Conservation (phyloP, 1,284 basidiomycete genomes). For the Mycena citricolor region DNA sequence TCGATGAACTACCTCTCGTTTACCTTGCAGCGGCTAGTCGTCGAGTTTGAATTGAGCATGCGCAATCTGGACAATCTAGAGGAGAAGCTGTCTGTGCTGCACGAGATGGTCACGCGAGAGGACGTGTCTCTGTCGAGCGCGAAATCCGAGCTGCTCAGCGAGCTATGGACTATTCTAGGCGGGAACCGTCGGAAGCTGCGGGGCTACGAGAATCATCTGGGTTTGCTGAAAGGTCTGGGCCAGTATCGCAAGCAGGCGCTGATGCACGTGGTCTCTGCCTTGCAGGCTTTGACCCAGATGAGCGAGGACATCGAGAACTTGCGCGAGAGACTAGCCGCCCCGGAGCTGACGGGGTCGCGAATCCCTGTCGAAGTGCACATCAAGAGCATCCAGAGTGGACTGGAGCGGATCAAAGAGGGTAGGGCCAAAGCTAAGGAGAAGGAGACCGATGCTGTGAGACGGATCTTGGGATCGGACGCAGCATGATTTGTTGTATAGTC, state of each 20-base stretch:
- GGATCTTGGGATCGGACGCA: constrained; percentile 28
- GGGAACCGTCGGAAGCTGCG: constrained; percentile 51
- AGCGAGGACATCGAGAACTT: constrained; percentile 73
- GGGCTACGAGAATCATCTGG: constrained; percentile 49
- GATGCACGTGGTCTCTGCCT: constrained; percentile 58
- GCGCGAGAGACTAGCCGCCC: constrained; percentile 63
- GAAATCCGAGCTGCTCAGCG: constrained; percentile 54
- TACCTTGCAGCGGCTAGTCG: constrained; percentile 52
- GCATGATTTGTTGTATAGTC: not conserved
- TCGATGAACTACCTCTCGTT: constrained; percentile 59
- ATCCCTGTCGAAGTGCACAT: constrained; percentile 73
- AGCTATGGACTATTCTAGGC: constrained; percentile 68
- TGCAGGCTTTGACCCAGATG: constrained; percentile 60
- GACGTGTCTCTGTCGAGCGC: constrained; percentile 43
- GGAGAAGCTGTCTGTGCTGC: constrained; percentile 51
- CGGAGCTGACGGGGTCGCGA: constrained; percentile 53
- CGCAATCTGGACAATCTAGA: constrained; percentile 60
- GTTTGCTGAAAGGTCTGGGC: constrained; percentile 52
- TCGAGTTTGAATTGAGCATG: constrained; percentile 60
- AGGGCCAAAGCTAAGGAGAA: constrained; percentile 43
- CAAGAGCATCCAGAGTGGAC: constrained; percentile 60
- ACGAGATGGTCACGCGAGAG: constrained; percentile 60
- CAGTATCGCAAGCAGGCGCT: constrained; percentile 58
- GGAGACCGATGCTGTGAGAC: constrained; percentile 38
- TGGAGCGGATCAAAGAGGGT: constrained; percentile 62